Conservation (phyloP, 306 rosid species). For the Malus domestica region DNA sequence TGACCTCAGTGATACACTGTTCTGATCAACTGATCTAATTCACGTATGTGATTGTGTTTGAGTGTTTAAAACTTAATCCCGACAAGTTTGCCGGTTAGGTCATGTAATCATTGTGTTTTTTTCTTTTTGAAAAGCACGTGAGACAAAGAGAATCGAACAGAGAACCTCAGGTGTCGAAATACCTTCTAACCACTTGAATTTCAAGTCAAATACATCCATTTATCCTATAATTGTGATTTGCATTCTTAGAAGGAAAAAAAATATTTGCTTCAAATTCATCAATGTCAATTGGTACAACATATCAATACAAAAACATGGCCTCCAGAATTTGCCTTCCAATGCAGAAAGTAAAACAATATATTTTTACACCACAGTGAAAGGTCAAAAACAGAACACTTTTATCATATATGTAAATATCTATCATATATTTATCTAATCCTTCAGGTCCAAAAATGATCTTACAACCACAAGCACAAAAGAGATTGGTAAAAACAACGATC, state of each 20-base stretch:
- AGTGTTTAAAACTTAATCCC: too few relatives aligned
- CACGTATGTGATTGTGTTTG: too few relatives aligned
- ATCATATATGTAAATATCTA: conserved; percentile 19
- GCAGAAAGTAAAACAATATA: conserved; percentile 15
- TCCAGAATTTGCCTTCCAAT: neutral
- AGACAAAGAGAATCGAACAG: too few relatives aligned
- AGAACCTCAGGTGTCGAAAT: too few relatives aligned
- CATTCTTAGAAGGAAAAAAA: neutral
- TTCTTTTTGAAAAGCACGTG: too few relatives aligned
- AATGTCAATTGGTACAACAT: neutral
- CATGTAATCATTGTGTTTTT: too few relatives aligned
- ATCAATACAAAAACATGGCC: conserved; percentile 9
- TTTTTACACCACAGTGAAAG: conserved; percentile 28
- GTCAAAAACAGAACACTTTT: neutral
- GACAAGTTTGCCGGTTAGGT: too few relatives aligned
- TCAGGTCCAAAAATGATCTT: conserved; percentile 39
- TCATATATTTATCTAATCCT: conserved; percentile 23
- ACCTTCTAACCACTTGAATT: too few relatives aligned
- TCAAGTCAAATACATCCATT: too few relatives aligned
- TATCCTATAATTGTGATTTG: too few relatives aligned
- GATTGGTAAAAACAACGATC: neutral
- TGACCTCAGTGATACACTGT: too few relatives aligned
- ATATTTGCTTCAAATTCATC: neutral
- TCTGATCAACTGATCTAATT: too few relatives aligned
- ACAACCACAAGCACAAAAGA: conserved; percentile 15